Evolutionary conservation across 768 basidiomycete species (phyloP), one percentile per base, ranked within the genome.

Genomic region (Lyophyllum shimeji): DNA sequence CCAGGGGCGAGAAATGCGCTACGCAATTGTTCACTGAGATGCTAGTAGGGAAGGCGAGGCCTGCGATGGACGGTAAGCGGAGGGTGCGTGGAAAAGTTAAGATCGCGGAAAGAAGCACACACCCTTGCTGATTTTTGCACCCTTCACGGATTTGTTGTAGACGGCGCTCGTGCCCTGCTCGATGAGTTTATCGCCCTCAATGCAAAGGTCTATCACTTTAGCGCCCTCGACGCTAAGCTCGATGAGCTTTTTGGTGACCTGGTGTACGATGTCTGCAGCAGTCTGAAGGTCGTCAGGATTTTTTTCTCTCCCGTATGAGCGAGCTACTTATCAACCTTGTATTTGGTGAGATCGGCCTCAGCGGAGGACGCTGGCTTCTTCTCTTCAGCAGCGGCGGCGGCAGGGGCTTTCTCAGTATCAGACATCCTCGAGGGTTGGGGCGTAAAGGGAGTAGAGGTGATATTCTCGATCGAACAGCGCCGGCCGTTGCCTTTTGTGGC

Each of bases 21-120:
- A 98, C 94, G 64, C 86, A 81, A 74, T 97, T 95, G 85, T 98
- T 98, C 62, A 98, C 86, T 23, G 94, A 95, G 63, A 99, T 75
- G 64, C 81, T 85, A 17, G 97, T 98, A 17, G 97, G 97, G 81
- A 98, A 98, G 1, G 94, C 93, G 68, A 96, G 79, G 53, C 93
- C 93, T 95, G 53, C 2, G 33, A 51, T 55, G 20, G 48, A 12
- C 20, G 53, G 9, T 31, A 23, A 44, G 33, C 50, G 42, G 27
- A 39, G 40, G 29, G 42, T 15, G 50, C 44, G 21, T n/a, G 55
- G 50, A 31, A 40, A 29, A 21, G 33, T 56, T 53, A 52, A 55
- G 56, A 42, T 42, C 52, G 55, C 25, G 40, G 15, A 13, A 37
- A 37, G 34, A 37, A 37, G 3, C 15, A 68, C 85, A 61, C 65